Evolutionary conservation across 352 stramenopile species (phyloP).

Genomic region (Globisporangium heterothallicum): DNA sequence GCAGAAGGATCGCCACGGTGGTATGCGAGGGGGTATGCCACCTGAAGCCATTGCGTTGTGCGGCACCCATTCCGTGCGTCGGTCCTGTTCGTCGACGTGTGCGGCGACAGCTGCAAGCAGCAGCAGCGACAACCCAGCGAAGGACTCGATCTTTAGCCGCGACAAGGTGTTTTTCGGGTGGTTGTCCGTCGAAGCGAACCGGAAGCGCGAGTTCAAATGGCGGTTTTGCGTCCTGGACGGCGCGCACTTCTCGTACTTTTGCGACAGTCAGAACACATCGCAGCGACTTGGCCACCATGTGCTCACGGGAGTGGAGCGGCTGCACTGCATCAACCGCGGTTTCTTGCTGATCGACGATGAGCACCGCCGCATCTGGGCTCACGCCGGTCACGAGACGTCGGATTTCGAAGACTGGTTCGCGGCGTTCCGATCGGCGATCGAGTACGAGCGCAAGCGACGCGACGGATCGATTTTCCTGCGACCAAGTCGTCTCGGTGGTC

Average conservation of each 20-base stretch:
- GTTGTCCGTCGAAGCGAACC: conserved; percentile 24
- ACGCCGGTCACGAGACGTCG: conserved; percentile 22
- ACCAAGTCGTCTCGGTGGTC: background rate
- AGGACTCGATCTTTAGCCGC: conserved; percentile 7
- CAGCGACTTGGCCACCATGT: conserved; percentile 11
- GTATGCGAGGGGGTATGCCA: too few species aligned
- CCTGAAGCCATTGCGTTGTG: too few species aligned
- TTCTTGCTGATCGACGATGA: conserved; percentile 26
- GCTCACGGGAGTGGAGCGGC: conserved; percentile 27
- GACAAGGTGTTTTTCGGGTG: conserved; percentile 26
- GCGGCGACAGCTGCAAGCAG: background rate
- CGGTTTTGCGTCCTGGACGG: conserved; percentile 43
- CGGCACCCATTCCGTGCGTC: conserved; percentile 4
- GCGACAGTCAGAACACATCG: conserved; percentile 9
- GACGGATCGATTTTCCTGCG: conserved; percentile 22
- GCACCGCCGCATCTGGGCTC: conserved; percentile 28
- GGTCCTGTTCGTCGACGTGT: conserved; percentile 7
- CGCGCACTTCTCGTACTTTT: conserved; percentile 23
- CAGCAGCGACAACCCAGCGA: background rate
- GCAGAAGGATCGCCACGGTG: too few species aligned
- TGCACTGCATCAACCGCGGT: conserved; percentile 38
- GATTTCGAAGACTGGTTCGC: conserved; percentile 37
- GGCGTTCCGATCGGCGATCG: conserved; percentile 16
- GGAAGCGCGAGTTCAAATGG: conserved; percentile 30
- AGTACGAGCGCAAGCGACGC: conserved; percentile 5